Base-by-base conservation (phyloP, 176 grass and related monocot genomes). In the Zea mays region DNA sequence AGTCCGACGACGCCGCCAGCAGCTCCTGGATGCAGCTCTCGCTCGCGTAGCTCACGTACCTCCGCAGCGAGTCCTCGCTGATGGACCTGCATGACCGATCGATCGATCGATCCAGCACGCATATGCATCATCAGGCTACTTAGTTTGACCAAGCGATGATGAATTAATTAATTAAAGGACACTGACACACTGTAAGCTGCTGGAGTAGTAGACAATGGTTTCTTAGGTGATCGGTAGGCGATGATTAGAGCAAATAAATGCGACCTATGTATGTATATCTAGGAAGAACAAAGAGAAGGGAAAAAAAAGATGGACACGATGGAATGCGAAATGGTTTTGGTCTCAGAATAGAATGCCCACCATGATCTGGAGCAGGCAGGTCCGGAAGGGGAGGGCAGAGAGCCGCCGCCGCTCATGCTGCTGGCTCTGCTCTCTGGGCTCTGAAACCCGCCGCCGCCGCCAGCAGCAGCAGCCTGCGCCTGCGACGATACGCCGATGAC, bases 1-100 rank as follows among this genome's bases (percentile, higher is more conserved):
- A 82, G 63, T 98, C 95, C 2, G 96, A 99, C 52, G 92, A 99
- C 52, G 92, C 96, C 12, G 96, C 77, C 13, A 99, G 86, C 45
- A 95, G 90, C 83, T 99, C 96, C 81, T 99, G 96, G 79, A 99
- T 99, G 89, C 92, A 99, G 70, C 90, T 89, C 92, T 99, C 92
- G 47, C 96, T 99, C 6, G 96, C 96, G 50, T 93, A 93, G 59
- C 87, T 85, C 70, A 99, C 96, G 10, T 95, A 99, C 80, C 96
- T 87, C 75, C 86, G 79, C 72, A 99, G 4, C 0, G 96, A 99
- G 58, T 99, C 96, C 74, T 99, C 96, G 14, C 96, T 99, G 4
- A 99, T 85, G 2, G 96, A 99, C 96, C 96, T 27, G 27, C 27
- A 27, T 27, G 27, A 27, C 1, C 27, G 27, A 27, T 27, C 27